A percentile compares a stretch with the other conserved stretches of the same genome.
phyloP scores from a whole-genome alignment of 768 basidiomycete genomes.

The Auricularia heimuer region DNA sequence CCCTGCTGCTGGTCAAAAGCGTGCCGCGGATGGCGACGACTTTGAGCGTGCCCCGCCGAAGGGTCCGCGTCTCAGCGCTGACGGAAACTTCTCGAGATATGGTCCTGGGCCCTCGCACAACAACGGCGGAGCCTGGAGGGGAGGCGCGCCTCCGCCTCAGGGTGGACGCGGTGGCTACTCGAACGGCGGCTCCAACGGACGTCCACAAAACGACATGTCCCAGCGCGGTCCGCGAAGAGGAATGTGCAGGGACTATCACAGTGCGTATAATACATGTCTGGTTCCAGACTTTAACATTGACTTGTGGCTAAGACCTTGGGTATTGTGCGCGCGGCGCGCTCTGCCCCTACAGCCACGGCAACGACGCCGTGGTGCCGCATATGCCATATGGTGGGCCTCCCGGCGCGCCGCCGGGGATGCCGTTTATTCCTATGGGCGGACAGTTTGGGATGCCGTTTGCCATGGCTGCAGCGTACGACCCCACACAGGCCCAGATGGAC shows the following conservation, averaged over 20 bases:
- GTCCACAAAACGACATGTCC: neutral
- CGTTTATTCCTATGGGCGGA: slow-evolving; percentile 57
- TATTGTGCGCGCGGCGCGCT: slow-evolving; percentile 81
- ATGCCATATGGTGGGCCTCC: slow-evolving; percentile 38
- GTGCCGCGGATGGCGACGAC: slow-evolving; percentile 53
- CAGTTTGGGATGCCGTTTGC: slow-evolving; percentile 41
- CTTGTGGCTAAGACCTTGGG: slow-evolving; percentile 58
- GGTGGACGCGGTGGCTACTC: neutral
- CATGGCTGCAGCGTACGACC: slow-evolving; percentile 49
- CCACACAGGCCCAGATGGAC: slow-evolving; percentile 71
- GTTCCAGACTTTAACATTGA: slow-evolving; percentile 8
- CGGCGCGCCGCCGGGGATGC: slow-evolving; percentile 36
- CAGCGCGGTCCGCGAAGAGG: slow-evolving; percentile 57
- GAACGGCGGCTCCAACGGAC: neutral
- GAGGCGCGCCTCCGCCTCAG: neutral
- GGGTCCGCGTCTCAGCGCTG: slow-evolving; percentile 55
- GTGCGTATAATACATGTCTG: slow-evolving; percentile 38
- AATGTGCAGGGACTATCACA: slow-evolving; percentile 86
- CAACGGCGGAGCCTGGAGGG: neutral
- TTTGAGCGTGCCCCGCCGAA: slow-evolving; percentile 54
- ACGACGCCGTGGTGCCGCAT: slow-evolving; percentile 71
- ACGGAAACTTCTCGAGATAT: slow-evolving; percentile 60
- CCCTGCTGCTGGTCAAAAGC: slow-evolving; percentile 45
- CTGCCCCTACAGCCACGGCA: slow-evolving; percentile 91
- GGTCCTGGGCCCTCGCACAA: neutral